These are phyloP conservation scores for Candida berthetii DNA, from an alignment of 805 yeast genomes.

Conservation along the genomic window DNA sequence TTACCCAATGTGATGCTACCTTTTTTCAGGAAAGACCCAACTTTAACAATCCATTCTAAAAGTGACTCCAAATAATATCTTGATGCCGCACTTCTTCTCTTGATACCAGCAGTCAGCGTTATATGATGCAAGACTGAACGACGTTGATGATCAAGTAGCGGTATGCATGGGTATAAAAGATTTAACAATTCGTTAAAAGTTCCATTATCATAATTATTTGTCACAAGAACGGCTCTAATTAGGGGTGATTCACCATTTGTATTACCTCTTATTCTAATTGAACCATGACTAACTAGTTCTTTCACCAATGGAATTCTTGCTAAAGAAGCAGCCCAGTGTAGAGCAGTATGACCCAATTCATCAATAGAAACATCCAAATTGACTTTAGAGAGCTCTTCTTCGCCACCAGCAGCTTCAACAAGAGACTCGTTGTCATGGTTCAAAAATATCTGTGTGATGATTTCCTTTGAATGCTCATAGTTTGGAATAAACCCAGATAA, in stretches of 20 bases:
- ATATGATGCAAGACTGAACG: slow-evolving; percentile 87
- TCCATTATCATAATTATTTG: slow-evolving; percentile 74
- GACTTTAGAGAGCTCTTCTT: slow-evolving; percentile 25
- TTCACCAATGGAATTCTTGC: slow-evolving; percentile 70
- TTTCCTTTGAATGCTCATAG: slow-evolving; percentile 32
- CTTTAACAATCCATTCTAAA: slow-evolving; percentile 70
- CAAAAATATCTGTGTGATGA: slow-evolving; percentile 46
- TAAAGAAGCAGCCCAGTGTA: slow-evolving; percentile 94
- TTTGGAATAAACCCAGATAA: slow-evolving; percentile 23
- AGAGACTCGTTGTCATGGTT: slow-evolving; percentile 29
- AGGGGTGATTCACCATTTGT: slow-evolving; percentile 84
- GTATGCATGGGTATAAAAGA: slow-evolving; percentile 68
- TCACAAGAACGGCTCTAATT: slow-evolving; percentile 76
- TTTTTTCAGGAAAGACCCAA: slow-evolving; percentile 38
- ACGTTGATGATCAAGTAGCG: slow-evolving; percentile 58
- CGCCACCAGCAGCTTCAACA: slow-evolving; percentile 23
- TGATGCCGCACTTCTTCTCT: slow-evolving; percentile 66
- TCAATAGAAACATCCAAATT: slow-evolving; percentile 84
- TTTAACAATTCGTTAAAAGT: slow-evolving; percentile 68
- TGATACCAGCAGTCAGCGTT: slow-evolving; percentile 70
- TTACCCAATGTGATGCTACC: slow-evolving; percentile 44
- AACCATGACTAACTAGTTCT: slow-evolving; percentile 60
- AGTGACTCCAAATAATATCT: slow-evolving; percentile 68
- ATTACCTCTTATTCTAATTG: slow-evolving; percentile 70
- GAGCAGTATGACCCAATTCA: slow-evolving; percentile 86